Conservation (phyloP, 495 filamentous ascomycete species). For the Glarea lozoyensis region DNA sequence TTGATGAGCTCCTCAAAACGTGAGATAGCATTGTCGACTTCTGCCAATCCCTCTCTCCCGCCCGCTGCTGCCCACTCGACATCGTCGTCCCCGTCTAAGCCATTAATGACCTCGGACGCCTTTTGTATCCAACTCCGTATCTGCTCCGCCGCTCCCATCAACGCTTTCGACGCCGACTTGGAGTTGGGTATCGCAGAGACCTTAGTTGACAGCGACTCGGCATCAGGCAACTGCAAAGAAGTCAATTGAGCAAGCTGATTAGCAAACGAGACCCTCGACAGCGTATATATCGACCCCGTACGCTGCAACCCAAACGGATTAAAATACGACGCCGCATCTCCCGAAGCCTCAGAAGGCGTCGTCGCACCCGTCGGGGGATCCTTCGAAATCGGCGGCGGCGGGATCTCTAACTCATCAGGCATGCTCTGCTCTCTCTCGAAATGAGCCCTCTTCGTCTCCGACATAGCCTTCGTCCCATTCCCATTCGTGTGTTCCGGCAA, state of each 20-base stretch:
- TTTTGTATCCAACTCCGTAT: constrained; percentile 89
- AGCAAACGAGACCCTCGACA: constrained; percentile 82
- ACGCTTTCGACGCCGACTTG: constrained; percentile 62
- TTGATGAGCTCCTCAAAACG: constrained; percentile 80
- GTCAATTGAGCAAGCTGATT: constrained; percentile 85
- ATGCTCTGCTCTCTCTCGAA: constrained; percentile 31
- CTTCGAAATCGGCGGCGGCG: constrained; percentile 33
- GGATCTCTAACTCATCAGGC: constrained; percentile 28
- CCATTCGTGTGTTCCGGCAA: constrained; percentile 53
- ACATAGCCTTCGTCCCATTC: constrained; percentile 49
- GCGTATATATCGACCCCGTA: constrained; percentile 76
- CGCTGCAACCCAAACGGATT: constrained; percentile 48
- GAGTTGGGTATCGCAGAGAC: constrained; percentile 78
- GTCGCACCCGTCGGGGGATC: constrained; percentile 31
- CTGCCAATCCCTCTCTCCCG: constrained; percentile 78
- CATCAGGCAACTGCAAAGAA: constrained; percentile 74
- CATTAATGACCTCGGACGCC: constrained; percentile 74
- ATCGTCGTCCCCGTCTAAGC: constrained; percentile 88
- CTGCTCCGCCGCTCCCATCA: constrained; percentile 77
- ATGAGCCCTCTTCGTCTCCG: constrained; percentile 41
- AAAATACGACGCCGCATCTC: constrained; percentile 33
- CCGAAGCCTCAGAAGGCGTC: constrained; percentile 27
- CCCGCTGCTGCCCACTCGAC: constrained; percentile 95
- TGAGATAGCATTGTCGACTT: constrained; percentile 77
- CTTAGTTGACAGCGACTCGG: constrained; percentile 67